phyloP scores from a whole-genome alignment of 2,329 filamentous ascomycete species.

The Penicillium sp. region DNA sequence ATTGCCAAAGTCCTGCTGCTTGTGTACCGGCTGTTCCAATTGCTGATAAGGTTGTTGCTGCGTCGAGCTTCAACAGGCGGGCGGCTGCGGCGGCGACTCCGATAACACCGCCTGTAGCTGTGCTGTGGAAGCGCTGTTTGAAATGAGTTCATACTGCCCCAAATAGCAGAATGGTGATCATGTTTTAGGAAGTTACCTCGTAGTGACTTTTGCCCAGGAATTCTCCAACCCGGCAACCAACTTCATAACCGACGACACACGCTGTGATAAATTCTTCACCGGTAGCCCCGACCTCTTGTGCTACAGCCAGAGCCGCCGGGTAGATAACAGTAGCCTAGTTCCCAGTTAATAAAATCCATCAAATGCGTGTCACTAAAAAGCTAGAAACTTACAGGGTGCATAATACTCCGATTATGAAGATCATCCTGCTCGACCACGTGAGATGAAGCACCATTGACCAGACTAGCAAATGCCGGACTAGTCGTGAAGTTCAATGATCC shows the following conservation, averaged over 20 bases:
- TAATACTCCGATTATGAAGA: constrained; percentile 35
- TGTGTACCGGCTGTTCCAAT: constrained; percentile 34
- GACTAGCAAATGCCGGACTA: constrained; percentile 31
- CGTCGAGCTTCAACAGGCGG: constrained; percentile 25
- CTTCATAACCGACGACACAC: constrained; percentile 34
- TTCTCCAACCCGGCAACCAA: constrained; percentile 31
- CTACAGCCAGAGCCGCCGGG: constrained; percentile 30
- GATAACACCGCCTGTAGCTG: constrained; percentile 28
- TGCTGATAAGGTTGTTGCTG: constrained; percentile 26
- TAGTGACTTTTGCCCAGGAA: constrained; percentile 33
- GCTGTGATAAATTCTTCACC: constrained; percentile 32
- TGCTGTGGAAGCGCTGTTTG: constrained; percentile 27
- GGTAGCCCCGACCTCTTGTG: constrained; percentile 28
- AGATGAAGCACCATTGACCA: constrained; percentile 32
- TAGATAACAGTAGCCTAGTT: constrained; percentile 31
- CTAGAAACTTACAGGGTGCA: constrained; percentile 29
- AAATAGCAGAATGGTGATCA: background rate
- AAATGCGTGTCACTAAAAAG: background rate
- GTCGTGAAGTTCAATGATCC: constrained; percentile 20
- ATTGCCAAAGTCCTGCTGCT: constrained; percentile 35
- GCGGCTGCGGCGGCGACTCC: constrained; percentile 30
- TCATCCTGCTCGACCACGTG: constrained; percentile 37
- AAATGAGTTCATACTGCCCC: background rate
- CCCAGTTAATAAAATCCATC: constrained; percentile 1
- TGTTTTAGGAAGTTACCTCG: constrained; percentile 19